These are phyloP conservation scores for Omphalotus olearius DNA, from an alignment of 1,284 basidiomycete species.

Conservation along the genomic window DNA sequence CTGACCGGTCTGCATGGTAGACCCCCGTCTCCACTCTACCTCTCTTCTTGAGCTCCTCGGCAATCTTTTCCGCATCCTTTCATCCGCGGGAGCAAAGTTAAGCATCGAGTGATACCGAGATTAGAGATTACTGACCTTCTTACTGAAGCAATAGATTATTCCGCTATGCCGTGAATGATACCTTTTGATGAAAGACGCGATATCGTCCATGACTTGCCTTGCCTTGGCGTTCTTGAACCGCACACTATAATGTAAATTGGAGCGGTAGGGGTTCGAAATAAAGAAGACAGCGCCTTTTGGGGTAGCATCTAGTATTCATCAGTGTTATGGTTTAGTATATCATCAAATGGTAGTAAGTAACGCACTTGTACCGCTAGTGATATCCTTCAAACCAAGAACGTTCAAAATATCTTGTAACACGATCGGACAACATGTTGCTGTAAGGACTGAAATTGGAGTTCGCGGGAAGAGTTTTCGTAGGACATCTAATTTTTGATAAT, in stretches of 20 bases:
- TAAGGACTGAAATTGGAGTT: conserved; percentile 82
- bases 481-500: conserved; percentile 76
- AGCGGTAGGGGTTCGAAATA: conserved; percentile 82
- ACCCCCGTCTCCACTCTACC: conserved; percentile 79
- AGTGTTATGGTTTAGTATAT: not conserved
- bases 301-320: conserved; percentile 47
- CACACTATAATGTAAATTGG: conserved; percentile 80
- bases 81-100: not conserved
- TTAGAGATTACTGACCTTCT: conserved; percentile 49
- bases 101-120: not conserved
- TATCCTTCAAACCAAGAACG: conserved; percentile 62
- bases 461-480: conserved; percentile 71
- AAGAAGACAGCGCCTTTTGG: conserved; percentile 78
- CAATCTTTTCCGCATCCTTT: conserved; percentile 75
- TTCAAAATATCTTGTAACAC: conserved; percentile 80
- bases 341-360: not conserved
- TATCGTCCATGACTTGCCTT: conserved; percentile 51
- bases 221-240: conserved; percentile 64
- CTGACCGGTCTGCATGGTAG: conserved; percentile 75
- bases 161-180: conserved; percentile 76
- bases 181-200: conserved; percentile 71
- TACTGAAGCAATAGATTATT: conserved; percentile 86
- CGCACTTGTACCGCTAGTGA: conserved; percentile 62
- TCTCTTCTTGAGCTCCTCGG: conserved; percentile 52
- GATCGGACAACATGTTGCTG: conserved; percentile 80